These are phyloP conservation scores for Penicillium nordicum DNA, from an alignment of 2,329 filamentous ascomycete species.

Conservation along the genomic window DNA sequence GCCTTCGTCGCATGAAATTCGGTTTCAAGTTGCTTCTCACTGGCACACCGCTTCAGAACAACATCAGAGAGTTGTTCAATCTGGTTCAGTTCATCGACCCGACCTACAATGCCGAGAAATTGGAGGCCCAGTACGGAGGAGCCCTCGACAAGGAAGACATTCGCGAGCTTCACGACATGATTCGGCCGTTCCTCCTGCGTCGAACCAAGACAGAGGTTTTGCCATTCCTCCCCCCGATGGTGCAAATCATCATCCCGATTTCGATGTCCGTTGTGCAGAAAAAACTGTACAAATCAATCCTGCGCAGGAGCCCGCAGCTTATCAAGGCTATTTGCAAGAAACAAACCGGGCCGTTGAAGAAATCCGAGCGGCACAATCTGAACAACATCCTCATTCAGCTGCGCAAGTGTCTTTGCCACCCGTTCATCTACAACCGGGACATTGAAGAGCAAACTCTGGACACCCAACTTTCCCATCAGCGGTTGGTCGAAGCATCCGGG, in stretches of 20 bases:
- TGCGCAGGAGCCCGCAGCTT: constrained; percentile 83
- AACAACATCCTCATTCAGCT: constrained; percentile 96
- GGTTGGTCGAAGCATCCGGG: constrained; percentile 84
- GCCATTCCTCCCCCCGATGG: constrained; percentile 87
- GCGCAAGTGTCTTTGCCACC: constrained; percentile 90
- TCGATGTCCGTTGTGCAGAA: constrained; percentile 93
- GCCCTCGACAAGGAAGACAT: constrained; percentile 82
- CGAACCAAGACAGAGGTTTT: constrained; percentile 89
- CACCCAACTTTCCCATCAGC: constrained; percentile 63
- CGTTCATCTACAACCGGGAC: constrained; percentile 85
- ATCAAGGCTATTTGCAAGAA: constrained; percentile 79
- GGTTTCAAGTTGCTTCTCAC: constrained; percentile 85
- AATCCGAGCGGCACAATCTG: constrained; percentile 71
- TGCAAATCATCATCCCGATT: constrained; percentile 92
- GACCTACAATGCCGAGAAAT: constrained; percentile 61
- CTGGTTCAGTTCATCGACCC: constrained; percentile 90
- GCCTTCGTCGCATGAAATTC: constrained; percentile 68
- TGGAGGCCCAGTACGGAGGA: constrained; percentile 71
- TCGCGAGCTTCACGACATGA: constrained; percentile 73
- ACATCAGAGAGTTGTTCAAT: constrained; percentile 91
- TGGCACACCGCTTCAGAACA: constrained; percentile 77
- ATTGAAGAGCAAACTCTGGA: constrained; percentile 78
- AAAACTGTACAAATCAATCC: constrained; percentile 88
- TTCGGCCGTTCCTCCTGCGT: constrained; percentile 67
- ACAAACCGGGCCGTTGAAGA: constrained; percentile 59